Evolutionary conservation across 805 yeast species (phyloP).

Genomic region (Saturnispora dispora): DNA sequence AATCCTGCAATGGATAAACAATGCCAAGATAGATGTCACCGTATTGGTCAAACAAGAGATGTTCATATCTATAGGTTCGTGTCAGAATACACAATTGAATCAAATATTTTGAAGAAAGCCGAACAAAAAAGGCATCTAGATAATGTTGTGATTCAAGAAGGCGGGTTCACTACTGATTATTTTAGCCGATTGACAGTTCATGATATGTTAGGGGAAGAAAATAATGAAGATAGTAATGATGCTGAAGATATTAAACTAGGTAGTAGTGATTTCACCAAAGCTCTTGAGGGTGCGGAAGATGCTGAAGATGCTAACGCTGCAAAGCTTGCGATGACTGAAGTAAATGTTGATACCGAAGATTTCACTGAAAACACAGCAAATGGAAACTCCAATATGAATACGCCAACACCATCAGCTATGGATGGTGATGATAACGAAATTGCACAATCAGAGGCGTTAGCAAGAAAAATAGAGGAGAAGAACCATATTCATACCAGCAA

Average conservation of each 20-base stretch:
- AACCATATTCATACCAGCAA: slow-evolving; percentile 2
- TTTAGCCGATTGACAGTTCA: slow-evolving; percentile 79
- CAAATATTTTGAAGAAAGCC: slow-evolving; percentile 87
- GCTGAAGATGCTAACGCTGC: slow-evolving; percentile 89
- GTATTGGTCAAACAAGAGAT: slow-evolving; percentile 97
- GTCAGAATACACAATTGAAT: slow-evolving; percentile 91
- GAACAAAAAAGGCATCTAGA: slow-evolving; percentile 91
- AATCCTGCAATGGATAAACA: slow-evolving; percentile 99
- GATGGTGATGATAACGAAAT: slow-evolving; percentile 16
- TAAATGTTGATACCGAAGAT: slow-evolving; percentile 76
- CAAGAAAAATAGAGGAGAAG: slow-evolving; percentile 14
- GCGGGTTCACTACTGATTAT: slow-evolving; percentile 96
- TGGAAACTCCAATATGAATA: slow-evolving; percentile 29
- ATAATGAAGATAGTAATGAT: slow-evolving; percentile 32
- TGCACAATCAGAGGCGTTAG: slow-evolving; percentile 17
- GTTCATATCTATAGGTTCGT: slow-evolving; percentile 96
- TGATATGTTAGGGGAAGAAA: slow-evolving; percentile 67
- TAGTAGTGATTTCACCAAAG: slow-evolving; percentile 25
- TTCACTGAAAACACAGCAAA: slow-evolving; percentile 43
- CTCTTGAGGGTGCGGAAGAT: slow-evolving; percentile 89
- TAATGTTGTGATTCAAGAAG: slow-evolving; percentile 92
- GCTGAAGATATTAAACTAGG: slow-evolving; percentile 29
- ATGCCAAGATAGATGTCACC: slow-evolving; percentile 97
- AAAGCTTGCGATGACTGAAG: slow-evolving; percentile 77
- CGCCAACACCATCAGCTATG: slow-evolving; percentile 17